Percentiles rank a stretch among this genome's conserved stretches.
These are phyloP conservation scores for Populus nigra DNA, from an alignment of 345 rosid species.

Conservation along the genomic window DNA sequence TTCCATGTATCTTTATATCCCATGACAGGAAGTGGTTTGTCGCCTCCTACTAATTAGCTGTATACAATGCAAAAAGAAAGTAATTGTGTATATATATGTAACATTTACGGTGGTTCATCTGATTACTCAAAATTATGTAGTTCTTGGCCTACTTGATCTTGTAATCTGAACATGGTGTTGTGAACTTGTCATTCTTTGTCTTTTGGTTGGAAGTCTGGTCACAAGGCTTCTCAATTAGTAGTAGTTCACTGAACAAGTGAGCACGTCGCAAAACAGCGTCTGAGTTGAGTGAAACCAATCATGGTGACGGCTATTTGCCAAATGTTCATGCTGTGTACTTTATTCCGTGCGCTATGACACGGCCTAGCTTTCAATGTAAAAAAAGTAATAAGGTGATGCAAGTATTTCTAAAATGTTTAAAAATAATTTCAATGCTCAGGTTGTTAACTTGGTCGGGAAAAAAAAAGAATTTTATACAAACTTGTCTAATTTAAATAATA, in stretches of 20 bases:
- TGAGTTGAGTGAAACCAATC: background rate
- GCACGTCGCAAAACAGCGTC: background rate
- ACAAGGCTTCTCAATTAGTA: background rate
- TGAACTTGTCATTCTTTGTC: conserved; percentile 4
- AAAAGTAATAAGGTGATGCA: too few species aligned
- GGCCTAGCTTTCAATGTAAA: too few species aligned
- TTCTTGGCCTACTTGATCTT: background rate
- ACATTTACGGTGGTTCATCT: conserved; percentile 9
- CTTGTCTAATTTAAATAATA: too few species aligned
- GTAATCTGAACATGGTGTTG: conserved; percentile 13
- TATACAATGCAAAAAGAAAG: conserved; percentile 39
- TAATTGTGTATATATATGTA: conserved; percentile 36
- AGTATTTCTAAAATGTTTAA: too few species aligned
- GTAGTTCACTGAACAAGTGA: background rate
- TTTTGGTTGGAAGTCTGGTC: background rate
- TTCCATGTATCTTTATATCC: conserved; percentile 15
- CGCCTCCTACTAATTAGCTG: conserved; percentile 31
- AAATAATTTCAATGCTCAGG: too few species aligned
- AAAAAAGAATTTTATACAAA: too few species aligned
- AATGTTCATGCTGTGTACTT: background rate
- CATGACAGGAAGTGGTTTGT: conserved; percentile 20
- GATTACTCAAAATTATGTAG: conserved; percentile 17
- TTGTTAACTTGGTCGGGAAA: too few species aligned
- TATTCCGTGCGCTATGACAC: too few species aligned
- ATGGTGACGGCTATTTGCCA: background rate